Base-by-base conservation (phyloP, 805 yeast species). In the Nakazawaea populi region DNA sequence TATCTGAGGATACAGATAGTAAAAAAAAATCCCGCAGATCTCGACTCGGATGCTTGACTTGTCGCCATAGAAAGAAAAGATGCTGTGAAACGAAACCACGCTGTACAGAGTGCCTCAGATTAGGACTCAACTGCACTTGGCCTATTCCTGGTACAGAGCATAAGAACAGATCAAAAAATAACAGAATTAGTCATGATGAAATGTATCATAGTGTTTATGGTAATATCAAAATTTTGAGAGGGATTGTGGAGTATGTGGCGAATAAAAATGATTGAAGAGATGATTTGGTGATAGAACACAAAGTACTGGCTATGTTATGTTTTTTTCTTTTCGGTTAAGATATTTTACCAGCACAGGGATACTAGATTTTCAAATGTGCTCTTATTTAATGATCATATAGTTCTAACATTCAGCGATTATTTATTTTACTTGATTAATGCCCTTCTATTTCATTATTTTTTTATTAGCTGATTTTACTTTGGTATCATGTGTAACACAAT, bases 41-140 rank as follows among this genome's bases (percentile, higher is more conserved):
- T 14, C 72, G 88, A 59, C 72, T 75, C 73, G 96, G 96, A 0
- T 87, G 95, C 62, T 69, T 85, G 42, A 85, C 95, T 1, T 87
- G 96, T 58, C 76, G 94, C 43, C 79, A 77, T 53, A 67, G 96
- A 29, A 87, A 87, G 71, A 87, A 86, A 62, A 74, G 90, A 50
- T 87, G 95, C 56, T 85, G 88, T 60, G 94, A 87, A 61, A 69
- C 74, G 1, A 74, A 74, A 49, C 95, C 95, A 4, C 64, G 63
- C 29, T 87, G 96, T 59, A 62, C 70, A 1, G 90, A 87, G 58
- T 87, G 95, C 64, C 55, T 65, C n/a, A 68, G 94, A 48, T 70
- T 87, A 29, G 72, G 80, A 10, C 69, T 87, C 46, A 76, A 72
- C 48, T 87, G 96, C 61, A 70, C 74, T 29, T 87, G 92, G 87